phyloP scores from a whole-genome alignment of 2,329 filamentous ascomycete genomes.

The Claviceps digitariae region DNA sequence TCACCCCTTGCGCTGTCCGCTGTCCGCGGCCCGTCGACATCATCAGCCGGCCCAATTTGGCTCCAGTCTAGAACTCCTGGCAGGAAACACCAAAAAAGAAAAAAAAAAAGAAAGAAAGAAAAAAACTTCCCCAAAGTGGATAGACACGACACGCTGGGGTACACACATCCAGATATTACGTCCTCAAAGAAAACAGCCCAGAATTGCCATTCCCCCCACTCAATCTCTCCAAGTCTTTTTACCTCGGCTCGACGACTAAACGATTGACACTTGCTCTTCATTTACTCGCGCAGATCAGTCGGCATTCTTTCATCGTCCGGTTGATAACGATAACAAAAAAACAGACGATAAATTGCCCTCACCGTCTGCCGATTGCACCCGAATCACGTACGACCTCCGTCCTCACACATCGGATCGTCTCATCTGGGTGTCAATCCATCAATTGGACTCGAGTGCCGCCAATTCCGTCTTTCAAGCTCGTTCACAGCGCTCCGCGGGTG shows the following conservation, averaged over 20 bases:
- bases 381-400: not conserved
- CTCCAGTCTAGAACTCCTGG: not conserved
- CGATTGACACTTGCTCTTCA: not conserved
- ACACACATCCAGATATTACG: not conserved
- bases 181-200: not conserved
- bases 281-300: not conserved
- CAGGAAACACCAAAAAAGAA: not conserved
- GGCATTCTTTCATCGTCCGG: not conserved
- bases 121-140: not conserved
- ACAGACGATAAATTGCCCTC: too few species aligned
- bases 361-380: not conserved
- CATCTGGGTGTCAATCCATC: not conserved
- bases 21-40: not conserved
- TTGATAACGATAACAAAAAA: too few species aligned
- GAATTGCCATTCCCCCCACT: not conserved
- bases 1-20: not conserved
- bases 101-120: too few species aligned
- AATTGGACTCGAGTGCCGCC: not conserved
- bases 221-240: not conserved
- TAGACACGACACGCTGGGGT: not conserved
- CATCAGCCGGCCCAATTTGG: not conserved
- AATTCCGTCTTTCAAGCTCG: not conserved
- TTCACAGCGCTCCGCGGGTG: not conserved
- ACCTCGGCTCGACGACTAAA: not conserved
- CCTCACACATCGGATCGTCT: not conserved